A percentile compares a stretch with the other conserved stretches of the same genome.
phyloP scores from a whole-genome alignment of 306 rosid species.

The Cicer chorassanicum region DNA sequence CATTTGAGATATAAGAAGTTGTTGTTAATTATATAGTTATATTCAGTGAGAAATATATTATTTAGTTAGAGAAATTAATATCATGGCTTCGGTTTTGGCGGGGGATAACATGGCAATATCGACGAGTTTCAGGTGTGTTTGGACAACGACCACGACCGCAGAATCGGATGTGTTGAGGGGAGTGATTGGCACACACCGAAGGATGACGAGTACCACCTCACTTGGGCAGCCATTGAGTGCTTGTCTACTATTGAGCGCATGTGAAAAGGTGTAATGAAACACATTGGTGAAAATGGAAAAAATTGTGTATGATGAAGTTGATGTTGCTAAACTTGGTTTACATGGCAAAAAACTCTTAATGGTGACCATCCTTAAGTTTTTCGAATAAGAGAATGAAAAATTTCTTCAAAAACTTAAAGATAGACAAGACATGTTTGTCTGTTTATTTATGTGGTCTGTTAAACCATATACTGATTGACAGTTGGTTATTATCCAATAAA shows the following conservation, averaged over 20 bases:
- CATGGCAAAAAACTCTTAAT: conserved; percentile 62
- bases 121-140: conserved; percentile 55
- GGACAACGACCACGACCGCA: conserved; percentile 40
- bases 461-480: background rate
- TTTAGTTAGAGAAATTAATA: background rate
- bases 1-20: too few relatives aligned
- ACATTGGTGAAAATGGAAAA: conserved; percentile 61
- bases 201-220: conserved; percentile 72
- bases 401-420: conserved; percentile 59
- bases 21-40: too few relatives aligned
- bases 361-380: conserved; percentile 65
- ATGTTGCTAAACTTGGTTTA: conserved; percentile 61
- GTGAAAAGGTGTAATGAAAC: conserved; percentile 65
- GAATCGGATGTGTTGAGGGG: conserved; percentile 61
- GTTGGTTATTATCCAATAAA: background rate
- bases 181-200: conserved; percentile 51
- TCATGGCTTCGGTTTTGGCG: conserved; percentile 54
- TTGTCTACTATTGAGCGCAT: conserved; percentile 76
- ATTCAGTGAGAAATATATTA: too few relatives aligned
- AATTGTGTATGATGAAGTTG: conserved; percentile 58
- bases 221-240: conserved; percentile 82
- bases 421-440: conserved; percentile 62
- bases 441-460: background rate
- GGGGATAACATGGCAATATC: conserved; percentile 54
- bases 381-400: conserved; percentile 72